Conservation (phyloP, 2,329 filamentous ascomycete genomes). For the Aaosphaeria pasadenensis region DNA sequence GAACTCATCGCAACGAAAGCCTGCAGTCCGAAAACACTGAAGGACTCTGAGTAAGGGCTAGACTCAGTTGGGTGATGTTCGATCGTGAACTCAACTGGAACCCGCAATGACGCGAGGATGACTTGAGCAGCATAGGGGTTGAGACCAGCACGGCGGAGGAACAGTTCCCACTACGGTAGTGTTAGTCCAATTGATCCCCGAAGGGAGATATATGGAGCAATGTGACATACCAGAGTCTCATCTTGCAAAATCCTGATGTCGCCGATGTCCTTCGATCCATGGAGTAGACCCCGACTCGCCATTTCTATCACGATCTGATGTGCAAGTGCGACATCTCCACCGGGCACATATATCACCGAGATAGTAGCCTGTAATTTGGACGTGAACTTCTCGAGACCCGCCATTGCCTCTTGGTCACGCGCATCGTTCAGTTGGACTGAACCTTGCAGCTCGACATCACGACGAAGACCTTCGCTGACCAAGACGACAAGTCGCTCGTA, state of each 20-base stretch:
- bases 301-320: conserved; percentile 30
- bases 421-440: conserved; percentile 22
- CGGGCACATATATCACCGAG: conserved; percentile 36
- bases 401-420: conserved; percentile 45
- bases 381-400: conserved; percentile 52
- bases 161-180: conserved; percentile 57
- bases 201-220: not conserved
- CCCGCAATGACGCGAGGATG: conserved; percentile 47
- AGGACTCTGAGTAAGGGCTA: conserved; percentile 1
- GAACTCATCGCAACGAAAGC: conserved; percentile 57
- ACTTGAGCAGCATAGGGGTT: conserved; percentile 71
- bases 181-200: not conserved
- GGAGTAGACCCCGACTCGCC: conserved; percentile 31
- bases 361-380: conserved; percentile 38
- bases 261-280: conserved; percentile 24
- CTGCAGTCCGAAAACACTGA: conserved; percentile 42
- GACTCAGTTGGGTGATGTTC: not conserved
- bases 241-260: conserved; percentile 46
- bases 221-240: conserved; percentile 50
- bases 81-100: conserved; percentile 9
- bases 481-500: conserved; percentile 70
- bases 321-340: conserved; percentile 41
- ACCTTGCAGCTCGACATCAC: conserved; percentile 19
- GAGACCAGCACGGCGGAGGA: conserved; percentile 63
- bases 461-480: conserved; percentile 49